Conservation (phyloP, 2,329 filamentous ascomycete genomes). For the Sporothrix curviconia region DNA sequence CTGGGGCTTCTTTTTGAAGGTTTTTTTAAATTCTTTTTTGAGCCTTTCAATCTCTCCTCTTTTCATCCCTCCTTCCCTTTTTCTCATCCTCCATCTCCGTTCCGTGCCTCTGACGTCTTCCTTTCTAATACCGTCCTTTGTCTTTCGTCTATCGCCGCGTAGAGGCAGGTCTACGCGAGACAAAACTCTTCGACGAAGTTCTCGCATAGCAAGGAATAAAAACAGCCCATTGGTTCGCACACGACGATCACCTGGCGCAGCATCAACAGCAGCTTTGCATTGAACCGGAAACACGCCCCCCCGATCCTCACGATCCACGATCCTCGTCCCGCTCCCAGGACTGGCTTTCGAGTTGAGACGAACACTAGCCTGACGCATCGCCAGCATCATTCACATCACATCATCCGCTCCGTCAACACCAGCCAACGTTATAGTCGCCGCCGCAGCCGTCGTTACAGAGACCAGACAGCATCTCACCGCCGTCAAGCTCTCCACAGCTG, state of each 20-base stretch:
- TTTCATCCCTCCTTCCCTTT: neutral
- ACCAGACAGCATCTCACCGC: no score
- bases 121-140: neutral
- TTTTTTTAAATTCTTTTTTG: neutral
- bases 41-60: neutral
- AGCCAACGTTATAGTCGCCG: no score
- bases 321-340: neutral
- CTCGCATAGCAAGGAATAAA: neutral
- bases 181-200: neutral
- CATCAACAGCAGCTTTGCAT: neutral
- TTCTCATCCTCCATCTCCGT: neutral
- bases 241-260: neutral
- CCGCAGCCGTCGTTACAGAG: no score
- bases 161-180: neutral
- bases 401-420: neutral
- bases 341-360: slow-evolving; percentile 4
- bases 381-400: no score
- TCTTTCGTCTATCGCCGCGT: neutral
- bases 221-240: neutral
- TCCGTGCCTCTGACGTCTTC: neutral
- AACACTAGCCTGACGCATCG: neutral
- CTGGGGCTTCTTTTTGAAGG: no score
- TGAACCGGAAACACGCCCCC: neutral
- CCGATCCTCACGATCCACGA: neutral
- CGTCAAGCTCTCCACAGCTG: no score